Evolutionary conservation across 176 grass and related monocot genomes (phyloP), one percentile per base, ranked within the genome.

Genomic region (Puccinellia tenuiflora): DNA sequence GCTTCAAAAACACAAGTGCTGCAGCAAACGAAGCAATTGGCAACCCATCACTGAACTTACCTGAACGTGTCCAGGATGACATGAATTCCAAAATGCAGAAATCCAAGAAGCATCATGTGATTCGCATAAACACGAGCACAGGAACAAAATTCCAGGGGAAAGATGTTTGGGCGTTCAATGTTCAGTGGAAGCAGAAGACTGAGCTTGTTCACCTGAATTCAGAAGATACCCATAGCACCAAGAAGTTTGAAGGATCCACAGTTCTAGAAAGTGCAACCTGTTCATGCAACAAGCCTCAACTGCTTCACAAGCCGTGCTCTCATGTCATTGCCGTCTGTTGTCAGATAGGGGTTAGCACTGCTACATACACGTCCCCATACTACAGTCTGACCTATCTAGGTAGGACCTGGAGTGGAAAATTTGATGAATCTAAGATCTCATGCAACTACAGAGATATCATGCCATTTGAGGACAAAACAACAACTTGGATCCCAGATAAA

Each of bases 401-500:
- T 57, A 43, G 8, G 30, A 85, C 74, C 6, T 69, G 83, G 62
- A 46, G 21, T 78, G 74, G 5, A 34, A 46, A 4, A 1, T 78
- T 77, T 29, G 20, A 78, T 69, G 35, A 24, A 33, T 24, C 37
- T 17, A 31, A 24, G 1, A 30, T 6, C 26, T 69, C 29, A 25
- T 39, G 7, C n/a, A 11, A n/a, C 3, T 69, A 34, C 48, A 85
- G 18, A 56, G 14, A 16, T 68, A 12, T 30, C 15, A 55, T 43
- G 17, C 31, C 8, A 21, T 67, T 64, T 26, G 38, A 25, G 0
- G 3, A 40, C 34, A 20, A 30, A 5, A 30, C 7, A 16, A 24
- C 46, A n/a, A 77, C 24, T 31, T 85, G 34, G 83, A 69, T 78
- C 61, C 83, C 61, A 24, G 37, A 78, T 37, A 57, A 85, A 78